These are phyloP conservation scores for Stagonosporopsis cucurbitacearum DNA, from an alignment of 2,329 filamentous ascomycete genomes.

Conservation along the genomic window DNA sequence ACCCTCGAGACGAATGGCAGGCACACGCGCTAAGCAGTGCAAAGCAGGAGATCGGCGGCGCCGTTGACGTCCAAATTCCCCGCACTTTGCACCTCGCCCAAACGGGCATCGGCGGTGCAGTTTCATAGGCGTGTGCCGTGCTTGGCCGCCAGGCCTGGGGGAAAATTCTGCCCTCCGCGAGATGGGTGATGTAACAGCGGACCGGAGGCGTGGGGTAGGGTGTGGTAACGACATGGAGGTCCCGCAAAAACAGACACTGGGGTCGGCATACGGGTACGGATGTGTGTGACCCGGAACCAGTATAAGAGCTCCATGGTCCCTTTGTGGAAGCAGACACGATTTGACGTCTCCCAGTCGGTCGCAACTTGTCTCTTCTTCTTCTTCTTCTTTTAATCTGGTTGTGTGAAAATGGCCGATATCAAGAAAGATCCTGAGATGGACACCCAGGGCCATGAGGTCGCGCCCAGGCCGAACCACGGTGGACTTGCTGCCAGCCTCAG, in stretches of 20 bases:
- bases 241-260: slow-evolving; percentile 12
- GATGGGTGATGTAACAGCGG: slow-evolving; percentile 17
- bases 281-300: background rate
- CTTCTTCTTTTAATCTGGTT: no score
- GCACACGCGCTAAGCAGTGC: background rate
- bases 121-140: slow-evolving; percentile 7
- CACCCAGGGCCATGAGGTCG: slow-evolving; percentile 12
- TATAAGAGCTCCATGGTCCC: slow-evolving; percentile 11
- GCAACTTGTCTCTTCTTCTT: background rate
- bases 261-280: slow-evolving; percentile 16
- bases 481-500: slow-evolving; percentile 34
- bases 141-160: slow-evolving; percentile 9
- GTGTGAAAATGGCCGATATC: slow-evolving; percentile 17
- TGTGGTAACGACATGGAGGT: slow-evolving; percentile 17
- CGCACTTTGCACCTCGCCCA: slow-evolving; percentile 13
- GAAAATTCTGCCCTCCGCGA: slow-evolving; percentile 17
- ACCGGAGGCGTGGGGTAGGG: slow-evolving; percentile 15
- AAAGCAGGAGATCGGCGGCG: slow-evolving; percentile 11
- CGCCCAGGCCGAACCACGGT: slow-evolving; percentile 7
- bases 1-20: background rate
- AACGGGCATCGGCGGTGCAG: slow-evolving; percentile 3
- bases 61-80: slow-evolving; percentile 15
- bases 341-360: slow-evolving; percentile 13
- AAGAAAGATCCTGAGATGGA: slow-evolving; percentile 14
- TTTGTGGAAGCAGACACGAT: slow-evolving; percentile 3